Evolutionary conservation across 2,329 filamentous ascomycete species (phyloP).

Genomic region (Curvularia hawaiiensis): DNA sequence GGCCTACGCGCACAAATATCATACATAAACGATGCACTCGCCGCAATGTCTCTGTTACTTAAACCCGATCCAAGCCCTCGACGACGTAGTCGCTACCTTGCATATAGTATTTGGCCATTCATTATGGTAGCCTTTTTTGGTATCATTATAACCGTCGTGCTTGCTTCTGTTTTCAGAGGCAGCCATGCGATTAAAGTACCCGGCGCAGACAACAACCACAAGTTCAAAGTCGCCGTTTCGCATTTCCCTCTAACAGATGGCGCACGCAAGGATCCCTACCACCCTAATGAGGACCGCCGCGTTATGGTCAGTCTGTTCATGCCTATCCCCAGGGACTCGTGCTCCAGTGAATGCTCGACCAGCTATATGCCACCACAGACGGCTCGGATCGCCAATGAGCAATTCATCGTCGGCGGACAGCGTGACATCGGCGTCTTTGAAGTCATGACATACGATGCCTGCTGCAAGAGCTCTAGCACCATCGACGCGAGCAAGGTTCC

Average conservation of each 20-base stretch:
- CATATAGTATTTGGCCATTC: background rate
- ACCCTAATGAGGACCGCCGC: slow-evolving; percentile 10
- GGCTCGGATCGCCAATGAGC: slow-evolving; percentile 23
- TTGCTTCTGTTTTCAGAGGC: background rate
- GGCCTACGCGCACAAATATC: background rate
- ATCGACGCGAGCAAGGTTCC: slow-evolving; percentile 19
- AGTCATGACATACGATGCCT: slow-evolving; percentile 22
- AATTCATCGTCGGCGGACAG: slow-evolving; percentile 33
- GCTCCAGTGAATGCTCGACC: slow-evolving; percentile 17
- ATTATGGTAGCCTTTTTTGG: slow-evolving; percentile 1
- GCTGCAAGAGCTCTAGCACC: slow-evolving; percentile 15
- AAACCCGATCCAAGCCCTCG: background rate
- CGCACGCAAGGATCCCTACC: slow-evolving; percentile 12
- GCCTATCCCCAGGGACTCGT: slow-evolving; percentile 21
- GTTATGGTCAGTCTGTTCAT: slow-evolving; percentile 33
- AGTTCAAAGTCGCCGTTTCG: slow-evolving; percentile 23
- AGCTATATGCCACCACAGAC: slow-evolving; percentile 29
- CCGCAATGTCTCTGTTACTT: background rate
- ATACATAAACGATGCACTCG: background rate
- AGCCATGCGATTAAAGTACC: slow-evolving; percentile 20
- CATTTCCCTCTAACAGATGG: slow-evolving; percentile 19
- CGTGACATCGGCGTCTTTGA: slow-evolving; percentile 27
- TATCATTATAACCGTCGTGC: slow-evolving; percentile 1
- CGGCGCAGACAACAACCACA: slow-evolving; percentile 20
- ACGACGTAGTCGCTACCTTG: background rate